Evolutionary conservation across 2,329 filamentous ascomycete genomes (phyloP), one percentile per base, ranked within the genome.

Genomic region (Xylariaceae sp.): DNA sequence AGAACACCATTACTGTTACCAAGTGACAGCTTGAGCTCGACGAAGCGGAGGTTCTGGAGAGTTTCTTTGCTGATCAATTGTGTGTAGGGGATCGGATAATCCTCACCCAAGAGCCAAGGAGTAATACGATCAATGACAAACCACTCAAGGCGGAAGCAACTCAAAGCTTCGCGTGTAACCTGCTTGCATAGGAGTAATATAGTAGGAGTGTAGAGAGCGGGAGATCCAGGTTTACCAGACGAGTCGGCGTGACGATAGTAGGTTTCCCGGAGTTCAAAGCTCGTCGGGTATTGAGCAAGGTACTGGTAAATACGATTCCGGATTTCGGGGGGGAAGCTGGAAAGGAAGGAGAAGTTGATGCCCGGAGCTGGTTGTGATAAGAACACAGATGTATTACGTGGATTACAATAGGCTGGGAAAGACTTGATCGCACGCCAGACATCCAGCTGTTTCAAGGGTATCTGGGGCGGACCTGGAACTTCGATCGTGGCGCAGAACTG

Each of bases 111-210:
- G 11, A 61, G 40, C 60, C 63, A 67, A 1, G 66, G 64, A 6
- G 65, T 65, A 7, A 65, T 55, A n/a, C 60, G 58, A 52, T 69
- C 64, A 38, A 69, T 54, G 42, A 65, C 47, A 35, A 68, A 56
- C 19, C 51, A 37, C 8, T 52, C 53, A 2, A 57, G 36, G 16
- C 51, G 53, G 0, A 67, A 53, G 4, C 64, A 20, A 23, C 52
- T 53, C 8, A 64, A 44, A n/a, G 60, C 60, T 53, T 67, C 65
- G 22, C 44, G 45, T 1, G 64, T 67, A 39, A 67, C 61, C 46
- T 57, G 52, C 39, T 60, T 63, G 50, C 62, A 65, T 37, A 68
- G 62, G 8, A 68, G 59, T 7, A 67, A 56, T 22, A 68, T 62
- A 12, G 59, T 61, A 2, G 64, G 64, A 4, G 64, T 65, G 35